Percentiles rank a stretch among this genome's conserved stretches.
phyloP scores from a whole-genome alignment of 306 rosid species.

The Trichosanthes truncata region DNA sequence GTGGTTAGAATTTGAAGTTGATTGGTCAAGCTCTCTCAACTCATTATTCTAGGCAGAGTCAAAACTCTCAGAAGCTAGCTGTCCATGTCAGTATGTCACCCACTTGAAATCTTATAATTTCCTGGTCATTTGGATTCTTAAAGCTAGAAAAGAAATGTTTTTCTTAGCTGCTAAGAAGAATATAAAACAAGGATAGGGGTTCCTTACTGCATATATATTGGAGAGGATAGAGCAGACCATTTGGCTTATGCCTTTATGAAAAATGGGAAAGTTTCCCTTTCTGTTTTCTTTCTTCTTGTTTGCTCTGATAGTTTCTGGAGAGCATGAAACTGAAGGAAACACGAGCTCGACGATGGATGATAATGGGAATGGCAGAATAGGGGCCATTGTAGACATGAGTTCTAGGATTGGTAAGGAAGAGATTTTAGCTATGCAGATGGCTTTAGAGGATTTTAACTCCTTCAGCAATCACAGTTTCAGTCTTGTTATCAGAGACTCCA shows the following conservation, averaged over 20 bases:
- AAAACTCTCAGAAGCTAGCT: not conserved
- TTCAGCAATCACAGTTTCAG: conserved; percentile 12
- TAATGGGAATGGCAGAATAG: conserved; percentile 8
- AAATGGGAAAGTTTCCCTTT: not conserved
- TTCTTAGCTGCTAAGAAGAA: not conserved
- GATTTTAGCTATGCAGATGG: conserved; percentile 36
- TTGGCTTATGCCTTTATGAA: not conserved
- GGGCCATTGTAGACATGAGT: conserved; percentile 25
- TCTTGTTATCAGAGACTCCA: conserved; percentile 20
- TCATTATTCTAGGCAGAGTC: not conserved
- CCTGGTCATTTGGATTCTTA: not conserved
- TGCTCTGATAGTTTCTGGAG: not conserved
- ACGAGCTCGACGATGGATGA: not conserved
- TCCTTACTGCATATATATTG: not conserved
- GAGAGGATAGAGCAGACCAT: not conserved
- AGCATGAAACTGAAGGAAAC: not conserved
- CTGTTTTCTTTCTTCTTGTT: not conserved
- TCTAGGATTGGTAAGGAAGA: conserved; percentile 37
- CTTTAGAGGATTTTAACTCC: conserved; percentile 22
- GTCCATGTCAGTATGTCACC: not conserved
- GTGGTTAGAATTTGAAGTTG: not conserved
- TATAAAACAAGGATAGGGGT: not conserved
- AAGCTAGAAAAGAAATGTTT: not conserved
- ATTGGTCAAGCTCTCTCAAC: not conserved
- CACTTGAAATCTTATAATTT: not conserved